Evolutionary conservation across 2,329 filamentous ascomycete species (phyloP), one percentile per base, ranked within the genome.

Genomic region (Gaeumannomyces tritici): DNA sequence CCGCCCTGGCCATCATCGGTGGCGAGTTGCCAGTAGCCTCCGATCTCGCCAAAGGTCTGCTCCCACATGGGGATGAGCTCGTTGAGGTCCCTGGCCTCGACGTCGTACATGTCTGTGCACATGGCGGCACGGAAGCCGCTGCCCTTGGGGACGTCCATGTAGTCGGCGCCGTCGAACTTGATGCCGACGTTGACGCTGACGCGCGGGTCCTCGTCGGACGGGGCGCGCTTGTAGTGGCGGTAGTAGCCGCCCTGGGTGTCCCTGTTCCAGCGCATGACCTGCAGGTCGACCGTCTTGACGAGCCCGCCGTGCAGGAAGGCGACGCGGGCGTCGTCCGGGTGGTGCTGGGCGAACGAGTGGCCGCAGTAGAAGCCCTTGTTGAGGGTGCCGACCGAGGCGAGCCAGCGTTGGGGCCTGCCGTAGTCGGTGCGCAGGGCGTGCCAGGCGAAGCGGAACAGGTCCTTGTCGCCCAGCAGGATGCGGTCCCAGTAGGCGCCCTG

Each of bases 401-500:
- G 65, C 69, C 70, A 72, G 62, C 68, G 69, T 13, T 62, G 63
- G 13, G 72, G 72, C 51, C 59, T 63, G 18, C 72, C 72, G 61
- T 69, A 73, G 56, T 65, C 59, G 4, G 71, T 74, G 63, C 70
- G 70, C 27, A 74, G 67, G 21, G 72, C 72, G 60, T 73, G 70
- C 72, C 72, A 73, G 7, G 72, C 70, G 63, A 72, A 73, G 28
- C 72, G 63, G 61, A 67, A 74, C 18, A 68, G 69, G 66, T 75
- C 73, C 63, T 75, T 75, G 66, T 75, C 73, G 28, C 73, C 73
- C 3, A 73, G 68, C n/a, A 74, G 64, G 55, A 72, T 66, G 21
- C 67, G 63, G 55, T 69, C 67, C 65, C 71, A 74, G 59, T 65
- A 65, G 7, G 24, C 35, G 26, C 66, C 63, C 5, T 68, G 65